These are phyloP conservation scores for Euphorbia schlechtendalii DNA, from an alignment of 441 rosid genomes.

Conservation along the genomic window DNA sequence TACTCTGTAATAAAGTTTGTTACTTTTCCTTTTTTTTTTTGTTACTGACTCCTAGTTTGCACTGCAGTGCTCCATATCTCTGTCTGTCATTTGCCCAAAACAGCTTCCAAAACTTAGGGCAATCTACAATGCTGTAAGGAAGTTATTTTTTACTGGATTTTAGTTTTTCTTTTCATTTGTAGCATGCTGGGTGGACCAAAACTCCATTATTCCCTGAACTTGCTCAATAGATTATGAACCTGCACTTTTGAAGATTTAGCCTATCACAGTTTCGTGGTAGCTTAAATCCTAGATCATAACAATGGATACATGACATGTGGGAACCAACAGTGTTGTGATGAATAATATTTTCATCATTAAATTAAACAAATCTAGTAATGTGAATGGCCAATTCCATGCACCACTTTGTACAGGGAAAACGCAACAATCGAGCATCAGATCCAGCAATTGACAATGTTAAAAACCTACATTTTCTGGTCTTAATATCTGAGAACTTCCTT, in stretches of 20 bases:
- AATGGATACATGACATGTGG: neutral
- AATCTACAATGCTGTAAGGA: conserved; percentile 81
- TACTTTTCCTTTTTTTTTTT: neutral
- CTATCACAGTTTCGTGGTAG: neutral
- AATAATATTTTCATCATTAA: neutral
- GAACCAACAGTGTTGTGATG: neutral
- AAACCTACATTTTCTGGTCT: conserved; percentile 73
- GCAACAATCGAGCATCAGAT: conserved; percentile 57
- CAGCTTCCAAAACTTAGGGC: conserved; percentile 81
- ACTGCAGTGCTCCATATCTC: conserved; percentile 72
- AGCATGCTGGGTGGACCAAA: neutral
- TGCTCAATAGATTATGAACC: neutral
- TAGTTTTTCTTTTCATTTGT: neutral
- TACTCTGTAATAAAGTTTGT: conserved; percentile 13
- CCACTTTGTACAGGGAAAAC: conserved; percentile 59
- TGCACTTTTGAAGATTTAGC: conserved; percentile 4
- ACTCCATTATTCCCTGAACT: neutral
- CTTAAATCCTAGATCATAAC: conserved; percentile 1
- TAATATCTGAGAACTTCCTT: conserved; percentile 82
- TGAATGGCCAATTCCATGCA: conserved; percentile 13
- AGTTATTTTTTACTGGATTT: conserved; percentile 10
- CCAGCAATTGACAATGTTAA: conserved; percentile 56
- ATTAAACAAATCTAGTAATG: conserved; percentile 1
- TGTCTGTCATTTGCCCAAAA: conserved; percentile 88
- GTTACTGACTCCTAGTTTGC: conserved; percentile 29